Evolutionary conservation across 257 asterid species (phyloP), one percentile per base, ranked within the genome.

Genomic region (Solanum clarkiae): DNA sequence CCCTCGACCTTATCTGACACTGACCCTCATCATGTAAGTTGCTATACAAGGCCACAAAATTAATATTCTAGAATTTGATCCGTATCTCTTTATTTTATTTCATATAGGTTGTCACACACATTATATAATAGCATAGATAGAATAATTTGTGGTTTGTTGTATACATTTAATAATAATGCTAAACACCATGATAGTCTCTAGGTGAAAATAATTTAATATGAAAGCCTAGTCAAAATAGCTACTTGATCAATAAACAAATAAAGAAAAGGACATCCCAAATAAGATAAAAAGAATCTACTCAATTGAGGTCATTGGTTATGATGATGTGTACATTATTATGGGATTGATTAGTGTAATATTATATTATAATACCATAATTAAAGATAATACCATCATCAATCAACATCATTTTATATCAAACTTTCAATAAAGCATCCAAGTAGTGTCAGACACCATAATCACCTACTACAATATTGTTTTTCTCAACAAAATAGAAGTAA

Each of bases 231-330:
- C 42, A 81, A 44, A 80, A 54, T 82, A 57, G 81, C 86, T 49
- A 84, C 71, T 62, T 84, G 66, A 66, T 55, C 80, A 90, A 80
- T 88, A 88, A 84, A 89, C 36, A 63, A 17, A 24, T 26, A 53
- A 1, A 54, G 62, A 86, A 63, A 81, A 77, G n/a, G 83, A 20
- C 86, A 83, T 55, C 59, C 57, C 26, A 86, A 88, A 55, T 74
- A 84, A 80, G 84, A 85, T 20, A 70, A 66, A 85, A 88, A 62
- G 81, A 87, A 86, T 86, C 81, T 82, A 83, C 87, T 74, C 87
- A 69, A 81, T 84, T 86, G 56, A 65, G 75, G 82, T 65, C 83
- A 83, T 84, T 84, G 88, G 82, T 57, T 79, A 60, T 84, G 68
- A 59, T 86, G 80, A 80, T 40, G 81, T 80, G 62, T 88, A 62